Base-by-base conservation (phyloP, 129 eudicot species). In the Dittrichia graveolens region DNA sequence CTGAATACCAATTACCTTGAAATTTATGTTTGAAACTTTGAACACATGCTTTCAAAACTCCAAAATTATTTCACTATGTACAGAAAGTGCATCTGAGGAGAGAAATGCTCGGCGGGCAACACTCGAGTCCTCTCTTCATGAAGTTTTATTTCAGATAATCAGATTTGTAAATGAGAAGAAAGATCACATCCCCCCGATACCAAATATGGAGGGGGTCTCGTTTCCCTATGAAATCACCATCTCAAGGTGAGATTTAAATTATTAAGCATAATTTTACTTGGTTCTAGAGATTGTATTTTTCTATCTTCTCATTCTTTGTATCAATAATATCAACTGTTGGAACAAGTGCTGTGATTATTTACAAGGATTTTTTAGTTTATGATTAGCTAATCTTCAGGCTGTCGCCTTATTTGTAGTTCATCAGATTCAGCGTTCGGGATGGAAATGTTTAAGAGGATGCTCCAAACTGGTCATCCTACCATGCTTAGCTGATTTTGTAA, bases 361-460 rank as follows among this genome's bases (percentile, higher is more conserved):
- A 24, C 31, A 24, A 24, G 31, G 2, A 24, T 24, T 24, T 24
- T 24, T 24, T 0, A 24, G 31, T 24, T 24, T 24, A 24, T 24
- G 31, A 24, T 24, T 24, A 24, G 31, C 31, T 61, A 61, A 78
- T 69, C 37, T 58, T 77, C 64, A 64, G 50, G 38, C 74, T 87
- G 73, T 79, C 81, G 81, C 73, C 82, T 79, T 86, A 62, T 84
- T 54, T 75, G 62, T 75, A 94, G 99, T 80, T 90, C 99, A 79
- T 94, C 97, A 84, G 99, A 94, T 81, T 90, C 94, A 75, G 91
- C 99, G n/a, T 94, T 94, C 65, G 99, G 96, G 82, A 90, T 92
- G 98, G 98, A 92, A 83, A 89, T 94, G 96, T 80, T 94, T 71
- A 94, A 88, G 85, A 88, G 97, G 96, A 94, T 94, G 97, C 99